These are phyloP conservation scores for Xylariomycetidae sp. DNA, from an alignment of 2,329 filamentous ascomycete species.

Conservation along the genomic window DNA sequence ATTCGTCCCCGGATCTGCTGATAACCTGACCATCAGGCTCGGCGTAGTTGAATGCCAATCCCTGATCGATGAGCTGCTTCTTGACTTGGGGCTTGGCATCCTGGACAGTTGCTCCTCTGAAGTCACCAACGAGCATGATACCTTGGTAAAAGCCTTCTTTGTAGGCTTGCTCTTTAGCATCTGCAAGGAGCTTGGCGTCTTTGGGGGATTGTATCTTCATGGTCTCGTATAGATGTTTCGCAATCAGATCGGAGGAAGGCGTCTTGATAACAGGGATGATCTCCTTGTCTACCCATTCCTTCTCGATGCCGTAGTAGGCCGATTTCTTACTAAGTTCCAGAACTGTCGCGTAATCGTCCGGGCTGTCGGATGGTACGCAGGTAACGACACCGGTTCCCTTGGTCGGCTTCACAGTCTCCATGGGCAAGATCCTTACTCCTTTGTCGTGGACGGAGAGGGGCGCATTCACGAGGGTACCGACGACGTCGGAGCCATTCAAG, in stretches of 20 bases:
- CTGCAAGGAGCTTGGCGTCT: conserved; percentile 81
- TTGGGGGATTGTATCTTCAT: conserved; percentile 97
- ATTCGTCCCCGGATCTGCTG: conserved; percentile 85
- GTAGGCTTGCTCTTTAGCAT: conserved; percentile 95
- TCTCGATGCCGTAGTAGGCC: conserved; percentile 92
- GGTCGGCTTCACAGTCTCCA: conserved; percentile 86
- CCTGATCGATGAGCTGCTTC: conserved; percentile 68
- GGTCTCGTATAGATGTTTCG: conserved; percentile 79
- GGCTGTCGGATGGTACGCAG: conserved; percentile 90
- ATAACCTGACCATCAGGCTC: conserved; percentile 90
- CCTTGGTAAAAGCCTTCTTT: conserved; percentile 98
- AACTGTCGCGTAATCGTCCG: conserved; percentile 90
- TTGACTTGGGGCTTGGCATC: conserved; percentile 82
- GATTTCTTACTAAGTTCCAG: conserved; percentile 89
- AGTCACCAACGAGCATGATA: conserved; percentile 81
- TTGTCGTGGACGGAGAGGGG: conserved; percentile 82
- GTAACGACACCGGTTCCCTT: conserved; percentile 98
- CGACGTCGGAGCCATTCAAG: conserved; percentile 70
- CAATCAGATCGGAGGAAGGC: conserved; percentile 78
- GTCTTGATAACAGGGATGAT: conserved; percentile 88
- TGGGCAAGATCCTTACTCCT: conserved; percentile 84
- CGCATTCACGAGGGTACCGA: conserved; percentile 86
- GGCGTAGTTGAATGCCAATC: conserved; percentile 83
- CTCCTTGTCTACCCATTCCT: conserved; percentile 91
- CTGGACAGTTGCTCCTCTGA: conserved; percentile 81